These are phyloP conservation scores for Globomyces sp. DNA, from an alignment of 371 early-diverging fungal genomes.

Conservation along the genomic window DNA sequence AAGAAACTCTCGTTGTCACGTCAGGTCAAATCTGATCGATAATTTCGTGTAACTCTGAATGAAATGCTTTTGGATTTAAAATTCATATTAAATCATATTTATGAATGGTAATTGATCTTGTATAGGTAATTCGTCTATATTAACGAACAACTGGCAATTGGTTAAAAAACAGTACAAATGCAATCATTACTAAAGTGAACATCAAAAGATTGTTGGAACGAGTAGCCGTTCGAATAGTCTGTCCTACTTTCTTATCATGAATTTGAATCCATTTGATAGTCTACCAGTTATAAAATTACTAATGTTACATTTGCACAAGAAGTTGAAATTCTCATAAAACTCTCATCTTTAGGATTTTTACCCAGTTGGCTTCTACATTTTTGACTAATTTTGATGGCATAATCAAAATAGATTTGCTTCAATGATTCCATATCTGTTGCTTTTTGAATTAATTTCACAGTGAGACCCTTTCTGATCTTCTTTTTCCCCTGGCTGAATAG, in stretches of 20 bases:
- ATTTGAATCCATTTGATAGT: conserved; percentile 19
- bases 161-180: not conserved
- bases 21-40: no score
- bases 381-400: conserved; percentile 33
- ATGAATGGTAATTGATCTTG: no score
- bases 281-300: conserved; percentile 2
- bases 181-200: not conserved
- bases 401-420: conserved; percentile 38
- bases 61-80: no score
- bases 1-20: no score
- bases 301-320: conserved; percentile 38
- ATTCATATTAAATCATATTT: no score
- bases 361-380: conserved; percentile 32
- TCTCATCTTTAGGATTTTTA: conserved; percentile 30
- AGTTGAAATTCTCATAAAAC: conserved; percentile 29
- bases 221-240: not conserved
- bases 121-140: no score
- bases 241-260: conserved; percentile 13
- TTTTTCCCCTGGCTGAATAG: conserved; percentile 71
- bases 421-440: conserved; percentile 37
- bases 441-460: conserved; percentile 71
- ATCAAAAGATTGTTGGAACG: not conserved
- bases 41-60: no score
- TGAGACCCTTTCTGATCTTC: conserved; percentile 94
- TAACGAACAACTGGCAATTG: not conserved